Percentiles rank a stretch among this genome's conserved stretches.
Evolutionary conservation across 2,329 filamentous ascomycete species (phyloP).

Genomic region (Phialophora macrospora): DNA sequence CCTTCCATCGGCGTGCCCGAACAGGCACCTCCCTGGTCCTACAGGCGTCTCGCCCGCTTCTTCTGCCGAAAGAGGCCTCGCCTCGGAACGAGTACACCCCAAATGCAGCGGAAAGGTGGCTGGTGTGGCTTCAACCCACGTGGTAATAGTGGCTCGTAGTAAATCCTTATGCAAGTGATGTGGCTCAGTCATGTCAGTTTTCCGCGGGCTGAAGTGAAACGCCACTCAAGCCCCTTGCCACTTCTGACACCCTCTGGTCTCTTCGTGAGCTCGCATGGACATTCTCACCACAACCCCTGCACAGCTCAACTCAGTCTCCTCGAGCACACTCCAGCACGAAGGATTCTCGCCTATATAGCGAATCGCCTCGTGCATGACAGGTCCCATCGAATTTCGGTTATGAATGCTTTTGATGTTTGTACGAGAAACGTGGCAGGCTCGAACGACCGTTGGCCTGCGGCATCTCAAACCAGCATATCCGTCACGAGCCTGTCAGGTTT

Average conservation of each 20-base stretch:
- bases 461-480: slow-evolving; percentile 6
- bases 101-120: slow-evolving; percentile 18
- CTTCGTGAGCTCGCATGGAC: slow-evolving; percentile 7
- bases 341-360: slow-evolving; percentile 17
- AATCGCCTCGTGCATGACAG: slow-evolving; percentile 30
- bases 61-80: slow-evolving; percentile 23
- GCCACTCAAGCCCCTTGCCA: slow-evolving; percentile 10
- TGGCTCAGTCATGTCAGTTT: slow-evolving; percentile 25
- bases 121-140: slow-evolving; percentile 27
- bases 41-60: slow-evolving; percentile 13
- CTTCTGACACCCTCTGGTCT: slow-evolving; percentile 12
- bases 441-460: not conserved
- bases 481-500: slow-evolving; percentile 1
- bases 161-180: slow-evolving; percentile 29
- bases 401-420: not conserved
- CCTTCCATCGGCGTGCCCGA: slow-evolving; percentile 24
- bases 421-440: slow-evolving; percentile 19
- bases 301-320: slow-evolving; percentile 10
- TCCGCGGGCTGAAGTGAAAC: slow-evolving; percentile 12
- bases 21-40: slow-evolving; percentile 13
- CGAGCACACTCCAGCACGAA: not conserved
- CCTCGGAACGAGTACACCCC: slow-evolving; percentile 14
- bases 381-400: slow-evolving; percentile 16
- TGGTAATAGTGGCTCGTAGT: slow-evolving; percentile 23
- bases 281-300: slow-evolving; percentile 11